A percentile compares a stretch with the other conserved stretches of the same genome.
These are phyloP conservation scores for Gossypium schwendimanii DNA, from an alignment of 441 rosid genomes.

Conservation along the genomic window DNA sequence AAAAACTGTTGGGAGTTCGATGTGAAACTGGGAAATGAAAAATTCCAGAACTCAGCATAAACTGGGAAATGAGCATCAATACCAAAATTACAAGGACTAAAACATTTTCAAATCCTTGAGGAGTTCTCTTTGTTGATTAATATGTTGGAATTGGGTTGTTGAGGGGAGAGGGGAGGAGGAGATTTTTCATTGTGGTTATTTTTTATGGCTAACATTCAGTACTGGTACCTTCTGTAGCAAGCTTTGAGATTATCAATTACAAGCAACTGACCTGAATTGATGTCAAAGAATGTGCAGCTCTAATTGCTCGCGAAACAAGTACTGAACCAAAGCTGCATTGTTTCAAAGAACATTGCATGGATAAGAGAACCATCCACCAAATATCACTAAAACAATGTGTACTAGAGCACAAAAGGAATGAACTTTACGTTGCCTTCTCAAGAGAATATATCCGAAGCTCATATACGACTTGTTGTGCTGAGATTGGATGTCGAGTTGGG, in stretches of 20 bases:
- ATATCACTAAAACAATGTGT: neutral
- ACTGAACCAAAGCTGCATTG: constrained; percentile 63
- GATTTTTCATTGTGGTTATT: neutral
- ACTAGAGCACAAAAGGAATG: constrained; percentile 7
- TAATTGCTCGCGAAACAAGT: constrained; percentile 70
- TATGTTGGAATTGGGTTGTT: neutral
- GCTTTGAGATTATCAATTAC: neutral
- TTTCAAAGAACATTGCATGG: constrained; percentile 8
- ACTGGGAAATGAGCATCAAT: neutral
- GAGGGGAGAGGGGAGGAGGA: neutral
- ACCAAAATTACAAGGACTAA: neutral
- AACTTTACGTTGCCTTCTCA: constrained; percentile 77
- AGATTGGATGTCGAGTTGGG: constrained; percentile 79
- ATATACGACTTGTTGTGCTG: constrained; percentile 75
- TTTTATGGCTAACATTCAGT: neutral
- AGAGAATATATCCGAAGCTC: constrained; percentile 92
- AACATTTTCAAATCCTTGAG: neutral
- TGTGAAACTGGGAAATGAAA: neutral
- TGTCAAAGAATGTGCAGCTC: constrained; percentile 93
- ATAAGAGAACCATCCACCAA: constrained; percentile 11
- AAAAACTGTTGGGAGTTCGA: neutral
- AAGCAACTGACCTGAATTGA: constrained; percentile 71
- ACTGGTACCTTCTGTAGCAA: neutral
- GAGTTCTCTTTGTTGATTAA: neutral
- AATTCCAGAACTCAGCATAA: neutral